A percentile compares a stretch with the other conserved stretches of the same genome.
phyloP scores from a whole-genome alignment of 192 early-diverging fungal species.

The Backusella morwellensis region DNA sequence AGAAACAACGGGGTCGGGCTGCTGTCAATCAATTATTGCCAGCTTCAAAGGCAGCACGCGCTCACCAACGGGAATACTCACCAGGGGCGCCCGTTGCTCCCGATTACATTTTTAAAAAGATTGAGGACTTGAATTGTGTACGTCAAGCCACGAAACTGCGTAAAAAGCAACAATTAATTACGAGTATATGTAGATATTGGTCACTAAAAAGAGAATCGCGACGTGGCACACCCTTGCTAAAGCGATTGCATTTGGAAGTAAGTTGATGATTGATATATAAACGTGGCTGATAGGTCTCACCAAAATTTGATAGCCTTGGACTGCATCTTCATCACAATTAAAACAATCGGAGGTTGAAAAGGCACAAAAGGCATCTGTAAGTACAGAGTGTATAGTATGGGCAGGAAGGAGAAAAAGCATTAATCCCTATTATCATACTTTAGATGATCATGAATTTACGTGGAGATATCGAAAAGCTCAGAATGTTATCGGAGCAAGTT shows the following conservation, averaged over 20 bases:
- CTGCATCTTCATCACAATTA: slow-evolving; percentile 60
- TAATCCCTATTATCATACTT: not conserved
- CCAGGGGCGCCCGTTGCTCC: slow-evolving; percentile 64
- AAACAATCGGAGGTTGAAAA: slow-evolving; percentile 79
- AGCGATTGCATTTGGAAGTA: slow-evolving; percentile 93
- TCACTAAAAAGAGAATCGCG: slow-evolving; percentile 88
- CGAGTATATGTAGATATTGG: slow-evolving; percentile 88
- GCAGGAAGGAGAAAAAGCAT: no score
- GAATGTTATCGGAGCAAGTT: slow-evolving; percentile 81
- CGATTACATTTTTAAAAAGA: slow-evolving; percentile 50
- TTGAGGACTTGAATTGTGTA: slow-evolving; percentile 34
- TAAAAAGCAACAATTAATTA: slow-evolving; percentile 58
- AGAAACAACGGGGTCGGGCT: not conserved
- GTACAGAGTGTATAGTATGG: not conserved
- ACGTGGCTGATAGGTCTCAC: not conserved
- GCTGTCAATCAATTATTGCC: slow-evolving; percentile 20
- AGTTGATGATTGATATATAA: not conserved
- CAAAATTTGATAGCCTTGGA: slow-evolving; percentile 73
- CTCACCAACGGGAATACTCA: slow-evolving; percentile 62
- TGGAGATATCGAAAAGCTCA: slow-evolving; percentile 84
- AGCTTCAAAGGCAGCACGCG: slow-evolving; percentile 53
- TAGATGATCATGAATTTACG: slow-evolving; percentile 56
- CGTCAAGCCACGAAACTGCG: slow-evolving; percentile 23
- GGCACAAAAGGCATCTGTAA: slow-evolving; percentile 43
- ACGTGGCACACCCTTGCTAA: slow-evolving; percentile 91